These are phyloP conservation scores for Pochonia chlamydosporia DNA, from an alignment of 2,329 filamentous ascomycete species.

Conservation along the genomic window DNA sequence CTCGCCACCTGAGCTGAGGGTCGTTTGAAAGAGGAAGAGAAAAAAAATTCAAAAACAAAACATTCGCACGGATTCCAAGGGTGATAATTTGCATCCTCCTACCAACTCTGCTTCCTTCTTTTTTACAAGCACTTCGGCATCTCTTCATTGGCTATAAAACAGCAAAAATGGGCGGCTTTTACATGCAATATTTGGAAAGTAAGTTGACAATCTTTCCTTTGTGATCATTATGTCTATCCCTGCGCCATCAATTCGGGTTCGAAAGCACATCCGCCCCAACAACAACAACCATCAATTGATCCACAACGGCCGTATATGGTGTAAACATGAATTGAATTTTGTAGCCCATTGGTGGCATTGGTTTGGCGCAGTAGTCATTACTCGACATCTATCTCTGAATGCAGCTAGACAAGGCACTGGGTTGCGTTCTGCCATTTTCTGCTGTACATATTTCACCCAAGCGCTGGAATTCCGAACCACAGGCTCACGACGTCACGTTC, in stretches of 20 bases:
- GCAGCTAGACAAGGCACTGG: background rate
- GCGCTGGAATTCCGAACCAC: background rate
- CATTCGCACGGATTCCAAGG: background rate
- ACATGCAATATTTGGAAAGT: slow-evolving; percentile 71
- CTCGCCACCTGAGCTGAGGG: background rate
- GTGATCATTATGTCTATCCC: slow-evolving; percentile 1
- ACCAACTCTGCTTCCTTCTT: slow-evolving; percentile 6
- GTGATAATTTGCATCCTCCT: slow-evolving; percentile 15
- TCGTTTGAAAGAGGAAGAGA: background rate
- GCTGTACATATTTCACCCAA: background rate
- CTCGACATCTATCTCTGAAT: background rate
- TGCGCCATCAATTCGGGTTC: background rate
- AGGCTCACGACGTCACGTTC: background rate
- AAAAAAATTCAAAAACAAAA: no score
- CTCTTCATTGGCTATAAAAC: slow-evolving; percentile 20
- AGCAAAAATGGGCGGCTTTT: slow-evolving; percentile 56
- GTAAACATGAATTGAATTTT: background rate
- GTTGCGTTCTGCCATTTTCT: background rate
- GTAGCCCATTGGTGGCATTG: no score
- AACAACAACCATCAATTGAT: background rate
- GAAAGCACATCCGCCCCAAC: background rate
- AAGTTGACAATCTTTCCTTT: slow-evolving; percentile 37
- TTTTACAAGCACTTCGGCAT: slow-evolving; percentile 5
- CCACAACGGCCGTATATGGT: background rate
- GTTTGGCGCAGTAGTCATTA: background rate